These are phyloP conservation scores for Lantana camara DNA, from an alignment of 257 asterid genomes.

Conservation along the genomic window DNA sequence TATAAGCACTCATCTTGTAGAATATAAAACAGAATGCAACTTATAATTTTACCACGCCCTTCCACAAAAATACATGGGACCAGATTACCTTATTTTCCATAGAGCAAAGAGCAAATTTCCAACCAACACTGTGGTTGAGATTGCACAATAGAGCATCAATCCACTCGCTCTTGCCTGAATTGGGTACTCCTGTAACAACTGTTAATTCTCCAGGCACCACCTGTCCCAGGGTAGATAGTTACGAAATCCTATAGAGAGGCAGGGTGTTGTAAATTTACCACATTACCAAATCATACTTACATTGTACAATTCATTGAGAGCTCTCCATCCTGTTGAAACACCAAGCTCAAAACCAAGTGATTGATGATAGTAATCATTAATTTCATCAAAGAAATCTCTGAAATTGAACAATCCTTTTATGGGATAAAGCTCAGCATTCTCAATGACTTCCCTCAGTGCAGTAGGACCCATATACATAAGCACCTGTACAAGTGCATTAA, in stretches of 20 bases:
- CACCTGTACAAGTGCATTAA: conserved; percentile 52
- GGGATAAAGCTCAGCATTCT: conserved; percentile 87
- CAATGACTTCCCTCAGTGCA: conserved; percentile 77
- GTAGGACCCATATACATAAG: conserved; percentile 87
- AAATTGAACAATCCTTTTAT: conserved; percentile 87
- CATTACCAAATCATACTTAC: conserved; percentile 46
- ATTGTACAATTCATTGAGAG: conserved; percentile 73
- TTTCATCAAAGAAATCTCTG: conserved; percentile 67
- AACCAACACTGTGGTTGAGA: conserved; percentile 80
- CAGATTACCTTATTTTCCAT: conserved; percentile 88
- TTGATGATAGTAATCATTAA: conserved; percentile 82
- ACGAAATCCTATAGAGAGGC: background rate
- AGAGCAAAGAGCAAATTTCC: conserved; percentile 97
- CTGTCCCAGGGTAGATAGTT: conserved; percentile 42
- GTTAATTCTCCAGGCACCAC: conserved; percentile 98
- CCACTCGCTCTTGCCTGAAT: conserved; percentile 99
- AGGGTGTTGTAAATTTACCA: conserved; percentile 2
- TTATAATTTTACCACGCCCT: background rate
- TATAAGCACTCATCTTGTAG: conserved; percentile 4
- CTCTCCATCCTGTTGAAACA: conserved; percentile 95
- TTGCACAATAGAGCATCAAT: conserved; percentile 96
- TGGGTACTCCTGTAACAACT: conserved; percentile 94
- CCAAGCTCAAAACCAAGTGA: conserved; percentile 84
- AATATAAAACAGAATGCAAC: background rate
- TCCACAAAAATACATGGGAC: conserved; percentile 15